Evolutionary conservation across 257 asterid genomes (phyloP).

Genomic region (Nicotiana attenuata): DNA sequence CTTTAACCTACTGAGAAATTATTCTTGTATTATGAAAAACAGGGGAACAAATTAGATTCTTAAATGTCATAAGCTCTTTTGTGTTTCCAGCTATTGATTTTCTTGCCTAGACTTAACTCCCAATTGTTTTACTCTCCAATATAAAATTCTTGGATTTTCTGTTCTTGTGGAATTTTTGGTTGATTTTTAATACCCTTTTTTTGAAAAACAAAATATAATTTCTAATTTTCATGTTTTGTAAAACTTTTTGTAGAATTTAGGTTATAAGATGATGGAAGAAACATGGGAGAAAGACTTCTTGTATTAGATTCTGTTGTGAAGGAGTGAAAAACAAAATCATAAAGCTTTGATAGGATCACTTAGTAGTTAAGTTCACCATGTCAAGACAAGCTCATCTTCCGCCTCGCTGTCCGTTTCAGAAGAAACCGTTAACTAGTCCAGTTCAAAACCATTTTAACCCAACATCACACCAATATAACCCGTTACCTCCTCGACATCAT

Average conservation of each 20-base stretch:
- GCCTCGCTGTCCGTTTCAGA: slow-evolving; percentile 85
- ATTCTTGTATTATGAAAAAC: neutral
- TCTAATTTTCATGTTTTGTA: slow-evolving; percentile 7
- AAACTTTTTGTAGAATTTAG: slow-evolving; percentile 6
- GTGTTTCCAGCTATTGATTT: neutral
- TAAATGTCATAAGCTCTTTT: neutral
- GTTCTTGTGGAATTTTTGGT: neutral
- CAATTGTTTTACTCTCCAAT: neutral
- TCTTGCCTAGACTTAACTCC: neutral
- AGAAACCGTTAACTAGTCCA: slow-evolving; percentile 32
- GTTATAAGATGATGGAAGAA: slow-evolving; percentile 13
- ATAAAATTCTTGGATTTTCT: neutral
- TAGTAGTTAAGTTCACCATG: slow-evolving; percentile 42
- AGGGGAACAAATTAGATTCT: neutral
- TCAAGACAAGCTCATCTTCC: slow-evolving; percentile 78
- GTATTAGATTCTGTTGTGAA: slow-evolving; percentile 16
- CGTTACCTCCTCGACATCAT: slow-evolving; percentile 28
- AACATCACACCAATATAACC: slow-evolving; percentile 26
- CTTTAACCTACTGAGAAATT: neutral
- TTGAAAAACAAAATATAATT: neutral
- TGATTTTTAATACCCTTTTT: too few relatives aligned
- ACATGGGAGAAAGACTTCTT: slow-evolving; percentile 16
- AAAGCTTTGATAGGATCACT: slow-evolving; percentile 19
- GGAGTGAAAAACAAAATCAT: slow-evolving; percentile 16
- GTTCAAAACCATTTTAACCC: slow-evolving; percentile 18